Conservation (phyloP, 2,329 filamentous ascomycete genomes). For the Chaetomium globosum region DNA sequence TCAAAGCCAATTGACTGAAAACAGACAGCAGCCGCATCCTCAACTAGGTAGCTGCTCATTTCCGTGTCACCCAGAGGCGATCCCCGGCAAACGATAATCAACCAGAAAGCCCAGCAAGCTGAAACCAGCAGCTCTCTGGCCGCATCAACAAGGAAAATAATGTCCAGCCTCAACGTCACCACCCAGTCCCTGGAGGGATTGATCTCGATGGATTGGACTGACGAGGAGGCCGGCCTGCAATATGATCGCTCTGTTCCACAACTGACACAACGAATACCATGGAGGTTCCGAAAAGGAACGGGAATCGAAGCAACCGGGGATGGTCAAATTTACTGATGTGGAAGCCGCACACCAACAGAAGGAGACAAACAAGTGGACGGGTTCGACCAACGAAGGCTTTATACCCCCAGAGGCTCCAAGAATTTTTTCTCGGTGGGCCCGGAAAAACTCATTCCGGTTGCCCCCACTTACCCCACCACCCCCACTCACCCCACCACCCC, state of each 20-base stretch:
- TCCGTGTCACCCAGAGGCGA: conserved; percentile 12
- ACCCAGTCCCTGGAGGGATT: conserved; percentile 46
- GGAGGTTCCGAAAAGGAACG: conserved; percentile 50
- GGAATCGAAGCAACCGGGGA: conserved; percentile 76
- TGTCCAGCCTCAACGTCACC: conserved; percentile 50
- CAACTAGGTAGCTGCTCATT: conserved; percentile 6
- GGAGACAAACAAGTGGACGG: background rate
- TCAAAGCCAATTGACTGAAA: conserved; percentile 23
- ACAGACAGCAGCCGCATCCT: conserved; percentile 32
- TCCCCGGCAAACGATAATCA: conserved; percentile 23
- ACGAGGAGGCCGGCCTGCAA: conserved; percentile 68
- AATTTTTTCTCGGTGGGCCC: background rate
- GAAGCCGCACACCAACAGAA: conserved; percentile 9
- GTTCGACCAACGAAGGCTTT: background rate
- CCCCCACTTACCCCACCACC: too few relatives aligned
- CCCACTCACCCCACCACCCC: too few relatives aligned
- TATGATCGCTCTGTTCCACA: conserved; percentile 75
- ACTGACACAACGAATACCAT: conserved; percentile 71
- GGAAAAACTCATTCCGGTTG: background rate
- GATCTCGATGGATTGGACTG: conserved; percentile 48
- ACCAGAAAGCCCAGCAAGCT: conserved; percentile 11
- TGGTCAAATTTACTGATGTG: conserved; percentile 6
- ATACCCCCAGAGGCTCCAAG: background rate
- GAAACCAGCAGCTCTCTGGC: background rate
- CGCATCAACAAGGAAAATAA: conserved; percentile 34